Evolutionary conservation across 2,329 filamentous ascomycete genomes (phyloP), one percentile per base, ranked within the genome.

Genomic region (Colletotrichum navitas): DNA sequence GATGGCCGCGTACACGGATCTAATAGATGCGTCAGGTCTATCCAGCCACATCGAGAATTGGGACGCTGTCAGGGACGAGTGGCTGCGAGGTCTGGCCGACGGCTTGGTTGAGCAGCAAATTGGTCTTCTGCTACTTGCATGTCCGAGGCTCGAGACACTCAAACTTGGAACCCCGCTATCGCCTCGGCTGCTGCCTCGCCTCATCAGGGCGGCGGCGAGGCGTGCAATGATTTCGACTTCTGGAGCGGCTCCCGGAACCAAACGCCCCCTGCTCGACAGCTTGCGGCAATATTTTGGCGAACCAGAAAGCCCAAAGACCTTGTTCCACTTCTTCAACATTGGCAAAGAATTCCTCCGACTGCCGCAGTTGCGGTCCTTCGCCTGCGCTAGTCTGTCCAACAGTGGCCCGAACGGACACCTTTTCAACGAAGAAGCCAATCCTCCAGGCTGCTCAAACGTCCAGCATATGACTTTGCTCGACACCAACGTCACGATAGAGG

Each of bases 241-340:
- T 6, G 54, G 34, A 3, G 11, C n/a, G 12, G 12, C 54, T 26
- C 16, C 55, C 34, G 18, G 24, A 5, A 41, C 26, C 24, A 14
- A 21, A 3, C n/a, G n/a, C 10, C 60, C 60, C 1, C 21, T 63
- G 12, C 60, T 63, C 34, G 45, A 39, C 36, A 36, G 49, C 16
- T 16, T 63, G 34, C 60, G 60, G 26, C 34, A 52, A 18, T 63
- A 63, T 11, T 41, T 21, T 4, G 60, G 60, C 60, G 45, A 63
- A 34, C 60, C 60, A 21, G 60, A 63, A 34, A 52, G 34, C 32
- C 60, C 60, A 18, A 41, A 63, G 60, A 63, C 45, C 24, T 16
- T 63, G 47, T 63, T 63, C n/a, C 60, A 63, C 21, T 63, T 63
- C 34, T 63, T 63, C 60, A 63, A 63, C 24, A 63, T 63, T 39